Base-by-base conservation (phyloP, 768 basidiomycete genomes). In the Lepiota brunneoincarnata region DNA sequence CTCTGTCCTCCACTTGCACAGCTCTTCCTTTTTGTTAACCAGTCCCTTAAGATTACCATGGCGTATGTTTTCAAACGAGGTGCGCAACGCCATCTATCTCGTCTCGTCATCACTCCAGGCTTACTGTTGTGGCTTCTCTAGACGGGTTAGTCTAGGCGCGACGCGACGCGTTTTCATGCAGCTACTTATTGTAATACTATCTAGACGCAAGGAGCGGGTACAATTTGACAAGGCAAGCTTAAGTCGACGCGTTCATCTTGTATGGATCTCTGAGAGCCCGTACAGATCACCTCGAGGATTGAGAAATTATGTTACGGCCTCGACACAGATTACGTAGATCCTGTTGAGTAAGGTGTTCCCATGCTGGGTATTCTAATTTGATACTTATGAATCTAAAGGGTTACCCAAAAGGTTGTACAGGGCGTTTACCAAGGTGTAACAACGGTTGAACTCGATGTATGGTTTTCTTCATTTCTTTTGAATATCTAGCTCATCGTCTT, bases 371-470 rank as follows among this genome's bases (percentile, higher is more conserved):
- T 48, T 35, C 23, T 48, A 20, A 3, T n/a, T 5, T 56, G 3
- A 3, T 43, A 3, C 23, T 52, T 2, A 55, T 35, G 11, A 53
- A 35, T 35, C 24, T 18, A 6, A 57, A 95, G 92, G 64, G 84
- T 94, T 20, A 83, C 92, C 6, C 91, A 94, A 73, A 96, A 95
- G 68, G 95, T 97, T 55, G 89, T 95, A 39, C 81, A 84, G 21
- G 95, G 94, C 59, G 92, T 97, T 17, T 97, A 97, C 66, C 86
- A 89, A 61, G 95, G 94, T 18, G 94, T 98, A 21, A 99, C 96
- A 0, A 99, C 97, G 3, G 89, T 91, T 56, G 97, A 99, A 71
- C 87, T 98, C 53, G 96, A 99, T 72, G 93, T 95, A 62, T 61
- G 90, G 75, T 18, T 49, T 31, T 31, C 21, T 48, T 7, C 35